Base-by-base conservation (phyloP, 441 rosid genomes). In the Erodium texanum region DNA sequence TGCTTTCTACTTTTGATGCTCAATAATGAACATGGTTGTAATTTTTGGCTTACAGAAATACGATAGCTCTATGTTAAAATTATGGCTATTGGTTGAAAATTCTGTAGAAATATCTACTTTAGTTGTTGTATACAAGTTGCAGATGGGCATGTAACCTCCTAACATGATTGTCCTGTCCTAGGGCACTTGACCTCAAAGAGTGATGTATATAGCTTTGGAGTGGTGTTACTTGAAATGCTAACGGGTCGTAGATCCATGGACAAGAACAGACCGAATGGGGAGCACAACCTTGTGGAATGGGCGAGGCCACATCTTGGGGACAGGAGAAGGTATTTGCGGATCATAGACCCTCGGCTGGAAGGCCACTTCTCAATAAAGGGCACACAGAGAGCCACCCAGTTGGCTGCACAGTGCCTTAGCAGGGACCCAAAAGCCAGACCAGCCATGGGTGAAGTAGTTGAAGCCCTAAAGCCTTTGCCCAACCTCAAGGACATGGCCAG, bases 161-260 rank as follows among this genome's bases (percentile, higher is more conserved):
- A n/a, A n/a, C n/a, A 27, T 27, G 29, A 1, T 27, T 1, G 29
- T 27, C 29, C 2, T 27, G 29, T 27, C 2, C 2, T 66, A 87
- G 87, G 92, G 62, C 92, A 87, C 70, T 73, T 87, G 73, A 82
- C 89, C 24, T 83, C 89, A 11, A 87, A 85, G 83, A 87, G 89
- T 69, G 92, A 87, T 77, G 89, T 87, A 43, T 87, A 87, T 78
- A 84, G 89, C 75, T 86, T 84, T 41, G 91, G 92, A 71, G 91
- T 86, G 63, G 91, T 86, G 24, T 72, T 87, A 71, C 92, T 87
- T 64, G 92, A 87, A 73, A 85, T 87, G 83, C 75, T 87, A 74
- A 87, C 87, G 2, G 92, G 92, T 24, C 75, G 89, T 73, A 80
- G 92, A 81, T 68, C 92, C 5, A 84, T 87, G 71, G 92, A 87